Conservation (phyloP, 2,329 filamentous ascomycete species). For the Furcasterigmium furcatum region DNA sequence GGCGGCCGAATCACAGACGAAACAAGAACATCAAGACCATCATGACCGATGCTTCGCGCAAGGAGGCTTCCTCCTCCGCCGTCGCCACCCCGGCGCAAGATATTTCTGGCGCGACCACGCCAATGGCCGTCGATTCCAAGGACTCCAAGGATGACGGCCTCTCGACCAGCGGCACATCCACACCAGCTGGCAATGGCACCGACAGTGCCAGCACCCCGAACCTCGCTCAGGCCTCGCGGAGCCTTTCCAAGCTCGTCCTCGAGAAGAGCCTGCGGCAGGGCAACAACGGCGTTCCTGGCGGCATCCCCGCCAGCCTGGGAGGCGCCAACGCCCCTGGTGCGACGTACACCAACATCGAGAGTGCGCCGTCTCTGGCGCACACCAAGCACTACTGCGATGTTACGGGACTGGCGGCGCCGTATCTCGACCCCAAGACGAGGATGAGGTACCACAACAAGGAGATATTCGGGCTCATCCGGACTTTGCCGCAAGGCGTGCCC, state of each 20-base stretch:
- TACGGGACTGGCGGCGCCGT: constrained; percentile 86
- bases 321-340: constrained; percentile 60
- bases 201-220: constrained; percentile 49
- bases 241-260: constrained; percentile 80
- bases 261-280: constrained; percentile 67
- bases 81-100: constrained; percentile 71
- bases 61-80: constrained; percentile 71
- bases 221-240: constrained; percentile 85
- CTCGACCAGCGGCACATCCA: constrained; percentile 56
- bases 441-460: constrained; percentile 91
- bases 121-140: constrained; percentile 8
- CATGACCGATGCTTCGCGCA: constrained; percentile 80
- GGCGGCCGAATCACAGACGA: constrained; percentile 90
- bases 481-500: constrained; percentile 74
- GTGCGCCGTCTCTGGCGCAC: constrained; percentile 81
- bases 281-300: constrained; percentile 51
- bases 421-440: constrained; percentile 92
- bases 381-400: constrained; percentile 93
- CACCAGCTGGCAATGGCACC: constrained; percentile 41
- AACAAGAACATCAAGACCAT: constrained; percentile 99
- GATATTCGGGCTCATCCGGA: constrained; percentile 80
- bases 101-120: constrained; percentile 74
- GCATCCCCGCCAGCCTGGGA: constrained; percentile 23
- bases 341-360: constrained; percentile 96
- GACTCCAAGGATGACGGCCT: constrained; percentile 46